Conservation (phyloP, 1,139 yeast species). For the Pichiaceae sp. region DNA sequence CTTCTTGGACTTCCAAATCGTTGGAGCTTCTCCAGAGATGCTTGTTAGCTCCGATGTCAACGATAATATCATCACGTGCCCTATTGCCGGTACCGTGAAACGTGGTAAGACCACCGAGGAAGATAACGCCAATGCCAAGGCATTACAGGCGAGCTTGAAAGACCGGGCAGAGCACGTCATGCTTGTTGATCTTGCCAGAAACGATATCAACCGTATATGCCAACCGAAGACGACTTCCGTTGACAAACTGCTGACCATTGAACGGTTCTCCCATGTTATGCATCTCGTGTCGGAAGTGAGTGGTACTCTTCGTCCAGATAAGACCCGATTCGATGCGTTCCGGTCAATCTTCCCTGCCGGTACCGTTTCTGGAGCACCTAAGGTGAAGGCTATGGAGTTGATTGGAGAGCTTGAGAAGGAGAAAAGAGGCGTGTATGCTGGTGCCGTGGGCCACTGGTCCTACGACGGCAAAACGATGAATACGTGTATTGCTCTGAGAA, state of each 20-base stretch:
- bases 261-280: slow-evolving; percentile 95
- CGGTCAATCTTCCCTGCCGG: slow-evolving; percentile 98
- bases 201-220: slow-evolving; percentile 92
- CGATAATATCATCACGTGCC: slow-evolving; percentile 81
- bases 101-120: slow-evolving; percentile 89
- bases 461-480: slow-evolving; percentile 91
- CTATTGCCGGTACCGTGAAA: slow-evolving; percentile 92
- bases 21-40: slow-evolving; percentile 95
- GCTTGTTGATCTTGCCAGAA: slow-evolving; percentile 95
- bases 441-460: slow-evolving; percentile 99
- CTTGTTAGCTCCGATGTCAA: slow-evolving; percentile 71
- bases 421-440: slow-evolving; percentile 94
- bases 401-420: slow-evolving; percentile 85
- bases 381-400: slow-evolving; percentile 92
- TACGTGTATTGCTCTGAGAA: slow-evolving; percentile 93
- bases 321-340: slow-evolving; percentile 92
- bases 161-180: slow-evolving; percentile 97
- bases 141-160: slow-evolving; percentile 68
- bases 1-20: slow-evolving; percentile 82
- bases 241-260: slow-evolving; percentile 81
- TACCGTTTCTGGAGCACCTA: slow-evolving; percentile 97
- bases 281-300: slow-evolving; percentile 93
- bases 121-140: slow-evolving; percentile 75
- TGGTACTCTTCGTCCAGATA: slow-evolving; percentile 75
- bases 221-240: slow-evolving; percentile 77